A percentile compares a stretch with the other conserved stretches of the same genome.
phyloP scores from a whole-genome alignment of 2,329 filamentous ascomycete species.

The Pseudopyrenochaeta lycopersici region DNA sequence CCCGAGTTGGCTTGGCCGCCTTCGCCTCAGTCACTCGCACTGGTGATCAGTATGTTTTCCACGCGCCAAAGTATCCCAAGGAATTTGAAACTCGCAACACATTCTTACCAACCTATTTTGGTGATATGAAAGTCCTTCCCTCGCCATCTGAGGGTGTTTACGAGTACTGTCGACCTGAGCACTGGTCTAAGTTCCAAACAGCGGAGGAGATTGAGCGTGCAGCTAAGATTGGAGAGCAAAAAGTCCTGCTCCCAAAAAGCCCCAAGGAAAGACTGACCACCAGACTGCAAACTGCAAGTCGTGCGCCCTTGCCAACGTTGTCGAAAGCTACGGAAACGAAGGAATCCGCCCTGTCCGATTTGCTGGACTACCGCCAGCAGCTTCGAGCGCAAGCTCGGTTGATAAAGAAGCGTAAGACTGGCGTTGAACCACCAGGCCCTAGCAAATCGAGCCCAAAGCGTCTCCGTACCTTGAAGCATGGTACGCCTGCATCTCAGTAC shows the following conservation, averaged over 20 bases:
- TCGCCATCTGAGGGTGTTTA: not conserved
- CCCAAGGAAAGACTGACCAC: not conserved
- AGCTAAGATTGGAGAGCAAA: slow-evolving; percentile 4
- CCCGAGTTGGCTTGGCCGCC: slow-evolving; percentile 15
- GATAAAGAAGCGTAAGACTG: slow-evolving; percentile 6
- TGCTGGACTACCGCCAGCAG: slow-evolving; percentile 1
- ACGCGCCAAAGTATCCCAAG: slow-evolving; percentile 2
- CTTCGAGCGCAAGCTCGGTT: slow-evolving; percentile 2
- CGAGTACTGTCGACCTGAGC: slow-evolving; percentile 9
- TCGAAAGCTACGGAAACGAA: not conserved
- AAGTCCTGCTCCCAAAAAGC: not conserved
- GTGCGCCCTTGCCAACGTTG: not conserved
- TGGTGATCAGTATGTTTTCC: slow-evolving; percentile 18
- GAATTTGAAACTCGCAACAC: not conserved
- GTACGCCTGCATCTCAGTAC: not conserved
- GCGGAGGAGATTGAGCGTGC: slow-evolving; percentile 13
- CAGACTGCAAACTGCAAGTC: not conserved
- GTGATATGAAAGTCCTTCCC: slow-evolving; percentile 23
- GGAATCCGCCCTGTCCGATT: not conserved
- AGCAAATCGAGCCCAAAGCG: not conserved
- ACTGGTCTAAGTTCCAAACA: slow-evolving; percentile 26
- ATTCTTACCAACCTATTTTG: slow-evolving; percentile 25
- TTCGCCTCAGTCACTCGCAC: slow-evolving; percentile 21
- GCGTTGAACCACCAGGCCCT: not conserved
- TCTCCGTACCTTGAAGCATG: not conserved